phyloP scores from a whole-genome alignment of 1,284 basidiomycete genomes.

The Ceratobasidium sp. region DNA sequence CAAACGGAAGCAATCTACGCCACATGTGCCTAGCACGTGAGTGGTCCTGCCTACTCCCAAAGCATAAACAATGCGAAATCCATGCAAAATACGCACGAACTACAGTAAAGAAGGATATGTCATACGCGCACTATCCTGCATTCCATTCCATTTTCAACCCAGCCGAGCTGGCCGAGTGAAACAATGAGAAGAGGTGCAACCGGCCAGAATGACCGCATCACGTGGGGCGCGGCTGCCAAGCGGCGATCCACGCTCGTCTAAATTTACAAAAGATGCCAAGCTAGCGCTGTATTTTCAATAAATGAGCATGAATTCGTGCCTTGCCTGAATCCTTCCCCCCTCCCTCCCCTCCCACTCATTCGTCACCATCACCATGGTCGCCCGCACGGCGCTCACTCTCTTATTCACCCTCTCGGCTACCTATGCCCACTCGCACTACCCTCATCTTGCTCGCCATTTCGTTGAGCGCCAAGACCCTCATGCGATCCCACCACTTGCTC shows the following conservation, averaged over 20 bases:
- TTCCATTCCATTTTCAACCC: too few species aligned
- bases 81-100: not conserved
- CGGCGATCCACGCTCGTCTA: conserved; percentile 26
- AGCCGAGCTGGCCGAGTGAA: not conserved
- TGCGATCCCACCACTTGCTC: conserved; percentile 34
- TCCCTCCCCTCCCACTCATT: conserved; percentile 4
- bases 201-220: conserved; percentile 1
- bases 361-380: conserved; percentile 11
- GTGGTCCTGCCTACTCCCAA: not conserved
- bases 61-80: too few species aligned
- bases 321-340: not conserved
- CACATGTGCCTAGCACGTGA: not conserved
- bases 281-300: conserved; percentile 2
- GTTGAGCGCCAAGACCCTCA: conserved; percentile 32
- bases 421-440: conserved; percentile 17
- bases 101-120: not conserved
- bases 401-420: conserved; percentile 3
- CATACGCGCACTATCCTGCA: not conserved
- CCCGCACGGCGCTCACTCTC: conserved; percentile 43
- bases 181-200: not conserved
- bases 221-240: conserved; percentile 15
- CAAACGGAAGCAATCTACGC: not conserved
- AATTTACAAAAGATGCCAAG: conserved; percentile 40
- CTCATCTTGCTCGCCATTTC: conserved; percentile 8
- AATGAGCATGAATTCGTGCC: not conserved